Evolutionary conservation across 2,329 filamentous ascomycete species (phyloP).

Genomic region (Cordyceps cicadae): DNA sequence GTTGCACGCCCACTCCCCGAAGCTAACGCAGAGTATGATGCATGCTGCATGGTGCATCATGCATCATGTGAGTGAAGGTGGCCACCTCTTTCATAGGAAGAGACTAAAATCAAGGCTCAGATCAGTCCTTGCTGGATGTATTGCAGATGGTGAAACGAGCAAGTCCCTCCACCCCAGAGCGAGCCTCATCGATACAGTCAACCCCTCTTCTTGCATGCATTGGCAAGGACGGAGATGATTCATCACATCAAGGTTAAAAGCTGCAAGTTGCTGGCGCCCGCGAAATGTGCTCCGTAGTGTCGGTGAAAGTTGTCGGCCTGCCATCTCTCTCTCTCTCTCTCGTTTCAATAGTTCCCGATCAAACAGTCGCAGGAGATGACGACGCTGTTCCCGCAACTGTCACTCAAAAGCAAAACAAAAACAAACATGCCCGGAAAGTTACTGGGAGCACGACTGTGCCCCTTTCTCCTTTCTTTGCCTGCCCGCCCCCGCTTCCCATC

Average conservation of each 20-base stretch:
- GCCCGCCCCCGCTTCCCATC: neutral
- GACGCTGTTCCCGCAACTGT: neutral
- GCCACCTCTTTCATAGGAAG: neutral
- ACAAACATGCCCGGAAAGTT: neutral
- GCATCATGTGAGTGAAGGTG: neutral
- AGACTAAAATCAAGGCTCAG: no score
- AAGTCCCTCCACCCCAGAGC: neutral
- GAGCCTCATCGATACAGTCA: no score
- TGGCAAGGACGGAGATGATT: neutral
- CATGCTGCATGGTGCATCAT: no score
- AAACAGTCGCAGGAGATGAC: neutral
- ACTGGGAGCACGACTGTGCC: neutral
- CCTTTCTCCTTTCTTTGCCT: no score
- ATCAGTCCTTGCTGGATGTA: neutral
- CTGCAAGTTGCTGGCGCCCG: no score
- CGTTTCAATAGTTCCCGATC: no score
- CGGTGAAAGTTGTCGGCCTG: no score
- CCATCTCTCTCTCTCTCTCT: no score
- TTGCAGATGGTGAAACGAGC: constrained; percentile 2
- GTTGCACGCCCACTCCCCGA: neutral
- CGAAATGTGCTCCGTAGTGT: no score
- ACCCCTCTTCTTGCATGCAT: neutral
- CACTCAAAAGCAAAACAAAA: neutral
- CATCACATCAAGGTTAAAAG: no score
- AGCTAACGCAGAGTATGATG: neutral